Evolutionary conservation across 768 basidiomycete genomes (phyloP).

Genomic region (Hygrophoropsis aurantiaca): DNA sequence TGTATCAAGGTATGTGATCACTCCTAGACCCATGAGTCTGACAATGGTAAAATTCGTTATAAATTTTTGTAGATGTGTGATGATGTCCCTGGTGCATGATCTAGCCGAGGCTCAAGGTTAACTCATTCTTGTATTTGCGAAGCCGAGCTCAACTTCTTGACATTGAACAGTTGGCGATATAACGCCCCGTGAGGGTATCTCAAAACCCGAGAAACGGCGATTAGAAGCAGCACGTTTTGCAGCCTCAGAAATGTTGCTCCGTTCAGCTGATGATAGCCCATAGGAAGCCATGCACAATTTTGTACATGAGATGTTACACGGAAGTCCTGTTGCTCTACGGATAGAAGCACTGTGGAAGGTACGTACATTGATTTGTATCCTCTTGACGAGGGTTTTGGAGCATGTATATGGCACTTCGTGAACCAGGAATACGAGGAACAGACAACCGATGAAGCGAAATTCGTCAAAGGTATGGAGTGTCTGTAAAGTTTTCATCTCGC

Average conservation of each 20-base stretch:
- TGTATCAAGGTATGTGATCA: conserved; percentile 60
- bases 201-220: conserved; percentile 75
- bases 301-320: conserved; percentile 84
- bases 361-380: conserved; percentile 9
- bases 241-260: conserved; percentile 8
- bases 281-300: conserved; percentile 92
- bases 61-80: conserved; percentile 57
- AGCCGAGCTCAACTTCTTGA: background rate
- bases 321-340: conserved; percentile 62
- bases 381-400: no score
- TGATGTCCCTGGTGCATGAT: conserved; percentile 93
- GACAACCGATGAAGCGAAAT: conserved; percentile 69
- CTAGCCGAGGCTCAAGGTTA: conserved; percentile 92
- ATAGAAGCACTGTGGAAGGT: conserved; percentile 77
- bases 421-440: conserved; percentile 82
- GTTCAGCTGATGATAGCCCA: background rate
- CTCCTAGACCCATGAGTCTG: no score
- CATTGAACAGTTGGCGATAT: conserved; percentile 80
- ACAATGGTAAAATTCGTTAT: background rate
- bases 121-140: conserved; percentile 1
- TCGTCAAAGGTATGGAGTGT: conserved; percentile 79
- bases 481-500: background rate
- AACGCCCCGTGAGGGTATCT: conserved; percentile 82
- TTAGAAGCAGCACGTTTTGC: conserved; percentile 60
- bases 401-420: background rate